Evolutionary conservation across 148 eudicot genomes (phyloP).

Genomic region (Nepenthes gracilis): DNA sequence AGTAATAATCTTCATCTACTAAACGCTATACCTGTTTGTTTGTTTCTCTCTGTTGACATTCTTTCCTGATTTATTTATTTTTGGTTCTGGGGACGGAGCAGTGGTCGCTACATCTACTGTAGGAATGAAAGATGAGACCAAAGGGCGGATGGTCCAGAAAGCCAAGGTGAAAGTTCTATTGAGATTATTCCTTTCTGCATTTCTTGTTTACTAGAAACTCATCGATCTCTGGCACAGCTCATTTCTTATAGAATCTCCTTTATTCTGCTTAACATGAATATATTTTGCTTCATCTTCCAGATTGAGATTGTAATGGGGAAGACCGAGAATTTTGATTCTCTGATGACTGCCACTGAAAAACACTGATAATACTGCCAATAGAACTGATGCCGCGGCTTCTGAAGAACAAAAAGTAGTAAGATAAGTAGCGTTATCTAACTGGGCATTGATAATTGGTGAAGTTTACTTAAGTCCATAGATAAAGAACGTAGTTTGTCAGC

Average conservation of each 20-base stretch:
- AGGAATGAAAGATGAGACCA: conserved; percentile 19
- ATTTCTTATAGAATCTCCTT: not conserved
- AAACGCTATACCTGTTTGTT: not conserved
- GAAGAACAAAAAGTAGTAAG: not conserved
- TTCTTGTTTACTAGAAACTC: not conserved
- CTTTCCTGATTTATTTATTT: not conserved
- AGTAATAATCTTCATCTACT: conserved; percentile 21
- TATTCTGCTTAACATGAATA: not conserved
- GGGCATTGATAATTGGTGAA: no score
- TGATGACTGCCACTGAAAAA: conserved; percentile 19
- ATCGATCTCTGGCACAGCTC: no score
- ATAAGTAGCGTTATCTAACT: not conserved
- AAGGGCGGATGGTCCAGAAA: conserved; percentile 63
- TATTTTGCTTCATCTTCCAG: conserved; percentile 12
- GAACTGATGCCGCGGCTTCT: not conserved
- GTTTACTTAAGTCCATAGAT: no score
- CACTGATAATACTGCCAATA: not conserved
- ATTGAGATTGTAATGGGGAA: conserved; percentile 69
- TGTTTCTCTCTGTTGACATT: not conserved
- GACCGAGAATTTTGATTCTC: conserved; percentile 52
- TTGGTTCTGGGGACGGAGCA: conserved; percentile 3
- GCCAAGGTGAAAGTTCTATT: conserved; percentile 40
- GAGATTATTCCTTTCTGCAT: not conserved
- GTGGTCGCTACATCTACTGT: conserved; percentile 64
- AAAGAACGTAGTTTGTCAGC: no score